These are phyloP conservation scores for Saccharomycopsis olivae DNA, from an alignment of 805 yeast species.

Conservation along the genomic window DNA sequence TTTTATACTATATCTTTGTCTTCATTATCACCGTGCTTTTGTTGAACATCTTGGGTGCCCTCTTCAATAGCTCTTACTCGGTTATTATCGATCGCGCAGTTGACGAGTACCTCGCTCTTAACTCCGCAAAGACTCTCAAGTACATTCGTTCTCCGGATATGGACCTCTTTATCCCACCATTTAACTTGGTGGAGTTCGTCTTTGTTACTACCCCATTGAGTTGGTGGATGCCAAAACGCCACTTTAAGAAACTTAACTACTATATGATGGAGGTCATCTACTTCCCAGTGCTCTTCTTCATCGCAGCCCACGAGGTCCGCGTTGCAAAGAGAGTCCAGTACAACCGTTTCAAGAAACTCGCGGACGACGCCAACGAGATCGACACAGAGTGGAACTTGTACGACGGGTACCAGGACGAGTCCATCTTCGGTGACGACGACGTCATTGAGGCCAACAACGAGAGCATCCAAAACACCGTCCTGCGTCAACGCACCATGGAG, in stretches of 20 bases:
- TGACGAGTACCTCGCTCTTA: conserved; percentile 76
- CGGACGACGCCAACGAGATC: conserved; percentile 29
- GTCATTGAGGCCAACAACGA: background rate
- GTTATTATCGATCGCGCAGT: conserved; percentile 72
- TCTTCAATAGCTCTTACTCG: conserved; percentile 76
- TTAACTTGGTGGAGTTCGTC: conserved; percentile 59
- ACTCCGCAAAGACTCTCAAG: conserved; percentile 72
- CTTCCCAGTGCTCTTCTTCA: conserved; percentile 52
- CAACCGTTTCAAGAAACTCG: conserved; percentile 27
- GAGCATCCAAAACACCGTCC: conserved; percentile 20
- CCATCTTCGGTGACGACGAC: conserved; percentile 19
- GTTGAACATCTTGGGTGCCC: conserved; percentile 76
- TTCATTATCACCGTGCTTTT: conserved; percentile 67
- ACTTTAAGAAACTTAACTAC: conserved; percentile 36
- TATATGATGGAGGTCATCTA: conserved; percentile 54
- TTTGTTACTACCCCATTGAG: conserved; percentile 33
- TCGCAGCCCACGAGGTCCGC: conserved; percentile 53
- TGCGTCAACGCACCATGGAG: conserved; percentile 54
- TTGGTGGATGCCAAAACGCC: conserved; percentile 25
- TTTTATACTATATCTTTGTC: conserved; percentile 67
- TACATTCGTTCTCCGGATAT: conserved; percentile 86
- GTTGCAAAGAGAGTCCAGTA: conserved; percentile 37
- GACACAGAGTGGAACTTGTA: conserved; percentile 23
- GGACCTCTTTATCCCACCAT: conserved; percentile 76
- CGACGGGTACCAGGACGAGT: conserved; percentile 26